phyloP scores from a whole-genome alignment of 805 yeast genomes.

The Wickerhamomyces subpelliculosus region DNA sequence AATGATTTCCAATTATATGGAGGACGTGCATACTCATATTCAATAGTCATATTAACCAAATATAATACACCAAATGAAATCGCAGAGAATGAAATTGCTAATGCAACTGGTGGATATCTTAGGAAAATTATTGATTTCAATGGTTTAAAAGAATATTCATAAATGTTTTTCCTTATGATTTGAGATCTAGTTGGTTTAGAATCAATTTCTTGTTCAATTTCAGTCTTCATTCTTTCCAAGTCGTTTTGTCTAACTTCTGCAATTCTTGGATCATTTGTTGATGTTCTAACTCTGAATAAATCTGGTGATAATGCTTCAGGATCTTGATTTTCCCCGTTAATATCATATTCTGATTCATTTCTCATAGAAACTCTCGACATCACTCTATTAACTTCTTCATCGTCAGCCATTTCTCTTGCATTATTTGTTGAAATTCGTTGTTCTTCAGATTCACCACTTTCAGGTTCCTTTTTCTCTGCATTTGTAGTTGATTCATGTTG shows the following conservation, averaged over 20 bases:
- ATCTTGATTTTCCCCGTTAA: slow-evolving; percentile 11
- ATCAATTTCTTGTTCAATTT: slow-evolving; percentile 20
- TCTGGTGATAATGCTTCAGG: slow-evolving; percentile 18
- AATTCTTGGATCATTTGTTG: slow-evolving; percentile 14
- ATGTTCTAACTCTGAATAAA: slow-evolving; percentile 15
- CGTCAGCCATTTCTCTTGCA: too few relatives aligned
- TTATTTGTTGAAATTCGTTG: neutral
- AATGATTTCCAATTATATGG: slow-evolving; percentile 69
- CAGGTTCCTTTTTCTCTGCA: too few relatives aligned
- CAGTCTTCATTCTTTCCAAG: slow-evolving; percentile 17
- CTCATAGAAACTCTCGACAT: slow-evolving; percentile 15
- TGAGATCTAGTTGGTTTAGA: slow-evolving; percentile 15
- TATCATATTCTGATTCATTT: slow-evolving; percentile 10
- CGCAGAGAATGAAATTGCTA: slow-evolving; percentile 60
- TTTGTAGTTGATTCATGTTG: too few relatives aligned
- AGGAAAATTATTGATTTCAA: slow-evolving; percentile 53
- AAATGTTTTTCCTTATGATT: slow-evolving; percentile 24
- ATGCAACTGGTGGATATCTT: slow-evolving; percentile 65
- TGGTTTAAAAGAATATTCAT: slow-evolving; percentile 51
- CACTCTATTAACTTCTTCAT: slow-evolving; percentile 11
- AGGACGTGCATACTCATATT: slow-evolving; percentile 48
- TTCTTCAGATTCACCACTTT: too few relatives aligned
- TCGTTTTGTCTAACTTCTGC: slow-evolving; percentile 18
- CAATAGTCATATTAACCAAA: slow-evolving; percentile 67
- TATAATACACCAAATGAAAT: slow-evolving; percentile 67